Conservation (phyloP, 257 asterid genomes). For the Solanum piurae region DNA sequence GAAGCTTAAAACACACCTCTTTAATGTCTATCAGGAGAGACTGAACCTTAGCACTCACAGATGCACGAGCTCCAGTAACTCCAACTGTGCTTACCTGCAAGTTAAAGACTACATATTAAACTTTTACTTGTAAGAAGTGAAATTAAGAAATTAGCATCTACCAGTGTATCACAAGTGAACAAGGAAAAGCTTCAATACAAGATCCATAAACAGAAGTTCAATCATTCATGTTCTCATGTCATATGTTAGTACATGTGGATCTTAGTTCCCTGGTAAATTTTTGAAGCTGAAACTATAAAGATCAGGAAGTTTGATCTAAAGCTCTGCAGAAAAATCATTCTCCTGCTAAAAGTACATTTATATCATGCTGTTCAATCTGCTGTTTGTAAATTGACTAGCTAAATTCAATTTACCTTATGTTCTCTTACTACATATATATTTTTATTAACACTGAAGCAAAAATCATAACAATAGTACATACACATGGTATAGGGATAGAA, state of each 20-base stretch:
- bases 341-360: background rate
- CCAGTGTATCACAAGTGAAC: background rate
- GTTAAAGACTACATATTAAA: background rate
- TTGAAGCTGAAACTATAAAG: background rate
- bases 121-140: background rate
- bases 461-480: background rate
- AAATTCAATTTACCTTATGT: background rate
- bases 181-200: background rate
- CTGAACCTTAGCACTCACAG: conserved; percentile 58
- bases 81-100: conserved; percentile 75
- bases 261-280: background rate
- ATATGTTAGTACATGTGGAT: background rate
- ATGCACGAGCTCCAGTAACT: conserved; percentile 81
- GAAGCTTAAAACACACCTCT: conserved; percentile 37
- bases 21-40: conserved; percentile 63
- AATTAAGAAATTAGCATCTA: background rate
- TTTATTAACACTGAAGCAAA: background rate
- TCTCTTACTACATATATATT: background rate
- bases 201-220: background rate
- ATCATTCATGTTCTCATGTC: background rate
- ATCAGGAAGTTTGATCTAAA: background rate
- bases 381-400: background rate
- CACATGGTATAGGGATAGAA: background rate
- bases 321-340: background rate
- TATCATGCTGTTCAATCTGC: background rate